Evolutionary conservation across 2,329 filamentous ascomycete genomes (phyloP), one percentile per base, ranked within the genome.

Genomic region (Onygena corvina): DNA sequence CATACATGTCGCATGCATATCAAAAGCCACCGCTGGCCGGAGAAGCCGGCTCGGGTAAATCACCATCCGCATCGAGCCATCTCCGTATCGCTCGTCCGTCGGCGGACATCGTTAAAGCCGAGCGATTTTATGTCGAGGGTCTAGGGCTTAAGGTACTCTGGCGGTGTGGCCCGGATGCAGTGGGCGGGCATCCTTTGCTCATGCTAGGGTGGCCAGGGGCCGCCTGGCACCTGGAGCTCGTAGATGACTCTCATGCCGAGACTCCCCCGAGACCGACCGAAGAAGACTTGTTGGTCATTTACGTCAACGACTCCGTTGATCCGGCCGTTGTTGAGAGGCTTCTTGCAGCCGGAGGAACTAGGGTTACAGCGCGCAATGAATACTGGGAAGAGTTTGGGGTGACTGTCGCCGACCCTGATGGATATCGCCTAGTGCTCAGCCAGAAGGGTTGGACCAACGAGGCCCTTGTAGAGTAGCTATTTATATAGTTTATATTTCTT

Each of bases 371-470:
- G 52, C 65, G 63, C 52, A 73, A 72, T 52, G 36, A 40, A 21
- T 40, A 40, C 3, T 40, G 36, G 36, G 68, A 71, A 50, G 57
- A 58, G 3, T 66, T 60, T 53, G 71, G 70, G 14, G 68, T 63
- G 60, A 71, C 70, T 3, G 68, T 65, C 58, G 67, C 68, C 48
- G 70, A 73, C 56, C 58, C 67, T 7, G 71, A 73, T 59, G 71
- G 70, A 12, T 73, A 69, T 58, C 58, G 68, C 5, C 57, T 71
- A 33, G 70, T 73, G 30, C 56, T 73, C 29, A 55, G 55, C 40
- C 52, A 50, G n/a, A 52, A 50, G 34, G 23, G 23, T 4, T 40
- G 36, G 36, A 23, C 36, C 11, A 40, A 40, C 36, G 36, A 40
- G 36, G 36, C 36, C n/a, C 21, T 23, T 12, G 11, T 40, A 23